A percentile compares a stretch with the other conserved stretches of the same genome.
Conservation (phyloP, 169 alveolate species). For the Babesia divergens region DNA sequence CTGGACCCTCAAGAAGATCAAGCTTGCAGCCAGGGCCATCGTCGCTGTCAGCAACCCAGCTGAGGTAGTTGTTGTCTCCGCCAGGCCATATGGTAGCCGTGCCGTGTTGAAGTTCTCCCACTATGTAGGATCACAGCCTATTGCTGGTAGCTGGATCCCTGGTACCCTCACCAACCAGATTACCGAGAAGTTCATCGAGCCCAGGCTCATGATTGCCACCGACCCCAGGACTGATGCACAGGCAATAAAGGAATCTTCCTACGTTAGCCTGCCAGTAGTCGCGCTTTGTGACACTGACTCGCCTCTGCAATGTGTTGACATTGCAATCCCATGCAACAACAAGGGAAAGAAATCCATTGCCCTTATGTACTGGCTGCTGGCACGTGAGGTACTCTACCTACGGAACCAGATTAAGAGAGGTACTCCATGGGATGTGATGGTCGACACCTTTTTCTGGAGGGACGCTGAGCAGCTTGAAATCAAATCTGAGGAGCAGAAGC, state of each 20-base stretch:
- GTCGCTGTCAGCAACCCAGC: conserved; percentile 97
- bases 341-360: conserved; percentile 96
- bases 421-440: conserved; percentile 91
- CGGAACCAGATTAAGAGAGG: conserved; percentile 86
- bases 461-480: conserved; percentile 87
- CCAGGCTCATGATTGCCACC: conserved; percentile 96
- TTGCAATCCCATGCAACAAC: conserved; percentile 99
- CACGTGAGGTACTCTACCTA: conserved; percentile 95
- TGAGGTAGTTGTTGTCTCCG: conserved; percentile 96
- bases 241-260: conserved; percentile 94
- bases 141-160: conserved; percentile 99
- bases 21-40: conserved; percentile 98
- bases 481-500: conserved; percentile 63
- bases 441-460: conserved; percentile 92
- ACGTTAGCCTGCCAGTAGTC: conserved; percentile 97
- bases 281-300: conserved; percentile 98
- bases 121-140: conserved; percentile 94
- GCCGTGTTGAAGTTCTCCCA: conserved; percentile 98
- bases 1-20: conserved; percentile 97
- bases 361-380: conserved; percentile 96
- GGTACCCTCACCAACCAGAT: conserved; percentile 98
- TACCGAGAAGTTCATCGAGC: conserved; percentile 96
- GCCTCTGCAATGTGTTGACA: conserved; percentile 95
- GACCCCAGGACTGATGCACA: conserved; percentile 98
- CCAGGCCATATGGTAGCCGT: conserved; percentile 94